Evolutionary conservation across 2,329 filamentous ascomycete genomes (phyloP).

Genomic region (Sphaerulina musiva): DNA sequence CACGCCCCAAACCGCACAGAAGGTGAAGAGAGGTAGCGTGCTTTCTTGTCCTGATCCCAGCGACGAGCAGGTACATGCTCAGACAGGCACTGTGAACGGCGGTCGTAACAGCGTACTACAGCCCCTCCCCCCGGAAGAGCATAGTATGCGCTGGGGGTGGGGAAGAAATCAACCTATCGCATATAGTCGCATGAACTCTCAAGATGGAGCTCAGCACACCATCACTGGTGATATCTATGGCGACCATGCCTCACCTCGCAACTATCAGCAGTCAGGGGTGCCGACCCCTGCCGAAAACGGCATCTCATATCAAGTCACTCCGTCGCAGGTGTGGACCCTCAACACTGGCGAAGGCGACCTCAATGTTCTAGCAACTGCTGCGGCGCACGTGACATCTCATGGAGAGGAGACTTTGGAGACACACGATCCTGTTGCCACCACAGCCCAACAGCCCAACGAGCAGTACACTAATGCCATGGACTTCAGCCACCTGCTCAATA

Average conservation of each 20-base stretch:
- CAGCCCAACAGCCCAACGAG: not conserved
- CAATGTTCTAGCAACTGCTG: constrained; percentile 1
- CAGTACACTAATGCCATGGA: not conserved
- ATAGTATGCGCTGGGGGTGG: not conserved
- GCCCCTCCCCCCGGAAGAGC: not conserved
- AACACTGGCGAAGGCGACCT: constrained; percentile 2
- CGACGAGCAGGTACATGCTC: not conserved
- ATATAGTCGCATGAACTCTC: not conserved
- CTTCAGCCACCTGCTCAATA: constrained; percentile 6
- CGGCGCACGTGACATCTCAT: not conserved
- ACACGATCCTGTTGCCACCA: not conserved
- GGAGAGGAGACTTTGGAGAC: not conserved
- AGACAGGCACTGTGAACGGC: not conserved
- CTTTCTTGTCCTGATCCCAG: not conserved
- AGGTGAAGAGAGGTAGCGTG: not conserved
- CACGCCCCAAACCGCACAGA: constrained; percentile 1
- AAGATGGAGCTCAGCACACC: not conserved
- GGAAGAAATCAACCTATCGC: too few relatives aligned
- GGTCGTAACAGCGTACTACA: not conserved
- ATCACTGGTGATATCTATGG: not conserved
- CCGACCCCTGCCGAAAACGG: not conserved
- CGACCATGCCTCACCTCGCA: not conserved
- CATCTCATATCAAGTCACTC: not conserved
- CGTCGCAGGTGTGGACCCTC: not conserved
- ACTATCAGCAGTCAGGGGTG: not conserved